Evolutionary conservation across 805 yeast species (phyloP).

Genomic region (Hanseniaspora jakobsenii): DNA sequence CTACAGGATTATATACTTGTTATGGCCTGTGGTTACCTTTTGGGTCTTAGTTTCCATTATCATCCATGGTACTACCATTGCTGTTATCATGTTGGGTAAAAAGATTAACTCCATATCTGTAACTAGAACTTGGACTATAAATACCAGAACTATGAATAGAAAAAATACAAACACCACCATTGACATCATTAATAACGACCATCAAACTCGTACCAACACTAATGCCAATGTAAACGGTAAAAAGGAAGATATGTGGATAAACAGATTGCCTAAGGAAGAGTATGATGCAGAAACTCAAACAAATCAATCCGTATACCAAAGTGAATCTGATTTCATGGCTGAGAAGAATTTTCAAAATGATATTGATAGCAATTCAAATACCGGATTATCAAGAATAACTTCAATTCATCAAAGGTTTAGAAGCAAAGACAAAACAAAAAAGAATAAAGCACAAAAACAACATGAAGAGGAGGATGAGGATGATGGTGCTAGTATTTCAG

Average conservation of each 20-base stretch:
- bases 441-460: neutral
- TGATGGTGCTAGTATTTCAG: constrained; percentile 7
- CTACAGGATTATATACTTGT: constrained; percentile 45
- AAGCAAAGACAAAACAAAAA: neutral
- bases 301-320: neutral
- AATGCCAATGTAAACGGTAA: constrained; percentile 33
- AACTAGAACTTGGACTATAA: constrained; percentile 77
- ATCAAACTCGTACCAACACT: neutral
- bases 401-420: neutral
- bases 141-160: constrained; percentile 30
- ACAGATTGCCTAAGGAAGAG: constrained; percentile 70
- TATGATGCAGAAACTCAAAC: constrained; percentile 18
- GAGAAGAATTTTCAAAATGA: neutral
- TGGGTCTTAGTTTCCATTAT: constrained; percentile 69
- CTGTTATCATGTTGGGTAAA: constrained; percentile 56
- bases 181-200: too few relatives aligned
- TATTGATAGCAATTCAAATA: neutral
- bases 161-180: neutral
- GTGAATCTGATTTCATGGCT: neutral
- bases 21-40: constrained; percentile 80
- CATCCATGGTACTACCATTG: constrained; percentile 81
- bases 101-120: constrained; percentile 84
- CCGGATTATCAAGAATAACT: neutral
- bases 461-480: constrained; percentile 4
- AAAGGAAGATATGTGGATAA: constrained; percentile 61